Conservation (phyloP, 768 basidiomycete species). For the Kwoniella newhampshirensis region DNA sequence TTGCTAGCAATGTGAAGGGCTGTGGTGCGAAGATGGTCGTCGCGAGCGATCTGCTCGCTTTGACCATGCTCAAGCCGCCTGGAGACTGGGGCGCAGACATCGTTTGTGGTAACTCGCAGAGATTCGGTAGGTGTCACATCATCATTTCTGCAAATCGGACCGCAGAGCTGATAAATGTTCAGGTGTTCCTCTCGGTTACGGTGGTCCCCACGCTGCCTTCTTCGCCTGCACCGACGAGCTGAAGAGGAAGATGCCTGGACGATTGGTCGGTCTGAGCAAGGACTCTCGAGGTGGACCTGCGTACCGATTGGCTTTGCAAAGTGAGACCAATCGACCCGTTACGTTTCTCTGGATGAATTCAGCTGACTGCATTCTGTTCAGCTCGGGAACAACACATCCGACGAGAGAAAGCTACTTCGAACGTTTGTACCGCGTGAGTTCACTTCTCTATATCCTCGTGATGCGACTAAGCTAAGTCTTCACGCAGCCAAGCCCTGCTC, state of each 20-base stretch:
- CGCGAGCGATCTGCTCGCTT: conserved; percentile 86
- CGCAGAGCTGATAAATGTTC: not conserved
- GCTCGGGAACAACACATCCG: conserved; percentile 96
- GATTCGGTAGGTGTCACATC: conserved; percentile 68
- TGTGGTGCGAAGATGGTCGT: conserved; percentile 77
- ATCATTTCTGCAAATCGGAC: not conserved
- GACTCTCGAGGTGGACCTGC: conserved; percentile 81
- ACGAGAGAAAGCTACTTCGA: conserved; percentile 96
- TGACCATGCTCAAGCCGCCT: conserved; percentile 89
- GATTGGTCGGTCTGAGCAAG: conserved; percentile 85
- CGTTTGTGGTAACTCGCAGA: conserved; percentile 88
- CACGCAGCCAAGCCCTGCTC: conserved; percentile 72
- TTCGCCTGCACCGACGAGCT: conserved; percentile 88
- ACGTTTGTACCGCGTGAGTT: conserved; percentile 84
- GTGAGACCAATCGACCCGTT: conserved; percentile 60
- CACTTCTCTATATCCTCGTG: not conserved
- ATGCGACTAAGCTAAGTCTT: conserved; percentile 2
- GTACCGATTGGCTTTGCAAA: conserved; percentile 90
- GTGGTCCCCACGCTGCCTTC: conserved; percentile 96
- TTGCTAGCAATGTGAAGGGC: conserved; percentile 70
- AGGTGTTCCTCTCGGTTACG: conserved; percentile 87
- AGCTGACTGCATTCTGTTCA: conserved; percentile 46
- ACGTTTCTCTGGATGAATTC: not conserved
- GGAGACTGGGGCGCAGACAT: conserved; percentile 99
- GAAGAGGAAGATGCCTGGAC: conserved; percentile 98